Percentiles rank a stretch among this genome's conserved stretches.
Conservation (phyloP, 2,329 filamentous ascomycete species). For the Arthrobotrys iridis region DNA sequence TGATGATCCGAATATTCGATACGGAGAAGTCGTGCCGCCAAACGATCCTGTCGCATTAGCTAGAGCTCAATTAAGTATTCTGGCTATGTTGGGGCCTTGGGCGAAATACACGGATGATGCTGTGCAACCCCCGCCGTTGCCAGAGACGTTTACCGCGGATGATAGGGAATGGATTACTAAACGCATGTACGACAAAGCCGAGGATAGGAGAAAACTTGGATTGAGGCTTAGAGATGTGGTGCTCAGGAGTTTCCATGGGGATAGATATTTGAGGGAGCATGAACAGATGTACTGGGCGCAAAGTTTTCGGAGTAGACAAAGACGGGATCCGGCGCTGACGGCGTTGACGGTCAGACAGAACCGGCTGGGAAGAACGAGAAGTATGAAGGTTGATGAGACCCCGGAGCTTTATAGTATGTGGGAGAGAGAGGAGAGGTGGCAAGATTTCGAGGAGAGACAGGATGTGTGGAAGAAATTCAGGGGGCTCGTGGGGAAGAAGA, state of each 20-base stretch:
- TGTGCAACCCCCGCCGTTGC: conserved; percentile 63
- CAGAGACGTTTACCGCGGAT: conserved; percentile 64
- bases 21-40: conserved; percentile 72
- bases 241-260: conserved; percentile 69
- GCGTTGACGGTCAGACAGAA: conserved; percentile 37
- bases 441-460: conserved; percentile 39
- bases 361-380: conserved; percentile 41
- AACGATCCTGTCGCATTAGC: conserved; percentile 72
- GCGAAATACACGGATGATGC: conserved; percentile 68
- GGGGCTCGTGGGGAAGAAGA: conserved; percentile 10
- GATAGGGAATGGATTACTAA: conserved; percentile 68
- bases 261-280: conserved; percentile 71
- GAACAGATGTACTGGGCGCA: conserved; percentile 70
- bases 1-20: conserved; percentile 64
- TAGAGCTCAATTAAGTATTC: conserved; percentile 70
- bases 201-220: conserved; percentile 68
- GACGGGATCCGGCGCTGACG: conserved; percentile 33
- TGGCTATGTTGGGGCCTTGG: conserved; percentile 72
- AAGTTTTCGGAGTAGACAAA: conserved; percentile 45
- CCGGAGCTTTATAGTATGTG: conserved; percentile 35
- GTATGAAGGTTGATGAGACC: conserved; percentile 39
- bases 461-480: conserved; percentile 28
- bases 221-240: conserved; percentile 70
- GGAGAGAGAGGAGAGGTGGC: conserved; percentile 44
- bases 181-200: conserved; percentile 71